Evolutionary conservation across 805 yeast species (phyloP), one percentile per base, ranked within the genome.

Genomic region (Metschnikowia anglica): DNA sequence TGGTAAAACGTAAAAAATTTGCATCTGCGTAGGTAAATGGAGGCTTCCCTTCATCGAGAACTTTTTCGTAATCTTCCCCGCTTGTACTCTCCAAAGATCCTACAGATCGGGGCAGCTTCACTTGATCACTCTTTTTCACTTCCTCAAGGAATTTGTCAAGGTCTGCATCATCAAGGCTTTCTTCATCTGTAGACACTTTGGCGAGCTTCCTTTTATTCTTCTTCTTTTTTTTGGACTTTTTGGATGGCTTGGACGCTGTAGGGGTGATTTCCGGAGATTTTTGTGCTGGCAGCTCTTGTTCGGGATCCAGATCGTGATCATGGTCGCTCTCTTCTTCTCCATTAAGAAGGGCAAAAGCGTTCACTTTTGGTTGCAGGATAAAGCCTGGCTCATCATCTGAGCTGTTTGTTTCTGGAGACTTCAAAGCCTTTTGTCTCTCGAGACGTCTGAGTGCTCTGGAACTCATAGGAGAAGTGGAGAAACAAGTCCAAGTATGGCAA

Each of bases 141-240:
- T 80, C 77, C 15, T 66, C 73, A 3, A 84, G 58, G 3, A 81
- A 65, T 46, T 64, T 65, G 58, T 82, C 87, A 19, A 84, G 62
- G 25, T 80, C 87, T 6, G 77, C 82, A 50, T 80, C 84, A 44
- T 73, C 71, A n/a, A 27, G 20, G 15, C 66, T 63, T 2, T 52
- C 54, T 1, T 34, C 39, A 5, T 35, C 43, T 21, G 37, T 37
- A 13, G 41, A 15, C 27, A 45, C 18, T 40, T 45, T 43, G 16
- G 40, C 44, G 35, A 41, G 53, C 41, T 51, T 51, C 25, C 49
- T 58, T 47, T 56, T 56, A 25, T 49, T 53, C 53, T 61, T 66
- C 39, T 47, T 56, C 16, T 48, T 48, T 34, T 52, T 55, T 16
- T 51, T 29, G 41, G 42, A 38, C 41, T 50, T 30, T 41, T 44